Conservation (phyloP, 371 early-diverging fungal species). For the Dichotomocladium elegans region DNA sequence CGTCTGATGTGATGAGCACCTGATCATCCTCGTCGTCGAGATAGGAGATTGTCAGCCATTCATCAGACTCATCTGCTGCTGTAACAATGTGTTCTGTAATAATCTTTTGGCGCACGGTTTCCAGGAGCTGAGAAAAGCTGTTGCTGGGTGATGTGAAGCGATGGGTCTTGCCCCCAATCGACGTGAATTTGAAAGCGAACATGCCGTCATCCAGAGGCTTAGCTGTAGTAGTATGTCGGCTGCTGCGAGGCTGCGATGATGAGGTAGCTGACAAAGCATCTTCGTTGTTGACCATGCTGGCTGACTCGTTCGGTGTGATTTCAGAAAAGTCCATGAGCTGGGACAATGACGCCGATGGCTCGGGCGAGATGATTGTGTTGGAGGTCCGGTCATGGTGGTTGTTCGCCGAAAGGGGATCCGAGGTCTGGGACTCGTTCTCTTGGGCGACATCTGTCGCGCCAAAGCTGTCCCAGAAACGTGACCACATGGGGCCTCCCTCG, state of each 20-base stretch:
- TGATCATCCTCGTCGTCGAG: constrained; percentile 85
- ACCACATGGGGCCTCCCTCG: constrained; percentile 51
- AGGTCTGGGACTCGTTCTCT: constrained; percentile 34
- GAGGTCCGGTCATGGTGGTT: not conserved
- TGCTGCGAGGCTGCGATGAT: constrained; percentile 3
- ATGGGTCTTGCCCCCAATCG: constrained; percentile 22
- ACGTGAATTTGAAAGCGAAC: constrained; percentile 27
- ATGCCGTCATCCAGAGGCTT: not conserved
- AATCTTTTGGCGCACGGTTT: constrained; percentile 18
- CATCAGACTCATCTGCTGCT: constrained; percentile 2
- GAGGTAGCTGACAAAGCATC: constrained; percentile 14
- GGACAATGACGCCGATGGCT: constrained; percentile 35
- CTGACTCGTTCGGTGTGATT: constrained; percentile 48
- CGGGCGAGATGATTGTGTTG: constrained; percentile 28
- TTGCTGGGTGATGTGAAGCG: constrained; percentile 16
- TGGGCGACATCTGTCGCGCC: constrained; percentile 24
- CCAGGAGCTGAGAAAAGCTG: constrained; percentile 13
- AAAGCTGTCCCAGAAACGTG: constrained; percentile 49
- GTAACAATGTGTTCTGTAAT: constrained; percentile 9
- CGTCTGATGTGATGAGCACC: constrained; percentile 69
- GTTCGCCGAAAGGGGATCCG: constrained; percentile 26
- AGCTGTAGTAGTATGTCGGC: not conserved
- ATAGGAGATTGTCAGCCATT: constrained; percentile 64
- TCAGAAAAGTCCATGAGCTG: constrained; percentile 39
- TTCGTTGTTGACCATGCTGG: constrained; percentile 38